phyloP scores from a whole-genome alignment of 331 rosid genomes.

The Prunus yedoensis region DNA sequence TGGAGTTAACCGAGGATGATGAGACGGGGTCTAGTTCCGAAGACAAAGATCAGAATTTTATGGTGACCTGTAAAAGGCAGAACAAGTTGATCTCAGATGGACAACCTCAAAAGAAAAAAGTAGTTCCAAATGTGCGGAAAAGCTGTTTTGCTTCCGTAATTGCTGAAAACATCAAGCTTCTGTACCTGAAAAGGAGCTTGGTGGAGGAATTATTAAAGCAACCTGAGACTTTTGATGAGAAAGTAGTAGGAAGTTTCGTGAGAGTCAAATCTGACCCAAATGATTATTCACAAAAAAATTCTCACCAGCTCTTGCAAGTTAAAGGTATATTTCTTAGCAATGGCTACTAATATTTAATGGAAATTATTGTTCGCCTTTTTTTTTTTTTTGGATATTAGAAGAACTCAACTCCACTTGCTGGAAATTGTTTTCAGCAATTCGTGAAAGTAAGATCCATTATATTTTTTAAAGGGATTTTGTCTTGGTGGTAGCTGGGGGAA shows the following conservation, averaged over 20 bases:
- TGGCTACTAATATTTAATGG: not conserved
- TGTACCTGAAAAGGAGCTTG: constrained; percentile 69
- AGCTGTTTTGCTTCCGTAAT: constrained; percentile 58
- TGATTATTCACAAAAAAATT: constrained; percentile 64
- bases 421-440: not conserved
- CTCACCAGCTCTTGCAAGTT: constrained; percentile 68
- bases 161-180: constrained; percentile 61
- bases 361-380: not conserved
- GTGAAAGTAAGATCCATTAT: not conserved
- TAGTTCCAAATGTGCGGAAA: constrained; percentile 14
- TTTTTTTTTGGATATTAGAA: not conserved
- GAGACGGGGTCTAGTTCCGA: constrained; percentile 25
- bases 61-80: constrained; percentile 18
- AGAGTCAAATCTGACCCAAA: constrained; percentile 64
- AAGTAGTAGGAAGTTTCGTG: constrained; percentile 75
- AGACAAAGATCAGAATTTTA: constrained; percentile 24
- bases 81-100: constrained; percentile 19
- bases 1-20: constrained; percentile 31
- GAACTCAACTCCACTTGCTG: not conserved
- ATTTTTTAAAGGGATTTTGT: not conserved
- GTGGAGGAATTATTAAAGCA: constrained; percentile 60
- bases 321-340: constrained; percentile 35
- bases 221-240: constrained; percentile 48
- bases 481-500: not conserved
- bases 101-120: constrained; percentile 26